A percentile compares a stretch with the other conserved stretches of the same genome.
These are phyloP conservation scores for Effrenium voratum DNA, from an alignment of 73 alveolate genomes.

Conservation along the genomic window DNA sequence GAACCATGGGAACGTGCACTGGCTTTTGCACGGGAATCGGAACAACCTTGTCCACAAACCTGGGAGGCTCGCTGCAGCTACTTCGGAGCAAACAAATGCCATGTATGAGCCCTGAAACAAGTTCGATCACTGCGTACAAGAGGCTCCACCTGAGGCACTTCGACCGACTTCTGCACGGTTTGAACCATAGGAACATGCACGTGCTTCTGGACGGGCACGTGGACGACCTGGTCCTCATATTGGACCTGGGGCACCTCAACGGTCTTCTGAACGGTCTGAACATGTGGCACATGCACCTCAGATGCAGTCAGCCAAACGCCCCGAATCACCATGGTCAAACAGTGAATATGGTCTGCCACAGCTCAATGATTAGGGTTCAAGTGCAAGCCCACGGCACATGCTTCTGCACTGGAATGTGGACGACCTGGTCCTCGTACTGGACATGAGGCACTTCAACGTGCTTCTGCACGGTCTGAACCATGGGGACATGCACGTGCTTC, in stretches of 20 bases:
- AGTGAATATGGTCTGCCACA: not conserved
- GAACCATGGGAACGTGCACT: slow-evolving; percentile 67
- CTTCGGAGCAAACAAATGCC: not conserved
- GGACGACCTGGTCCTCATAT: slow-evolving; percentile 44
- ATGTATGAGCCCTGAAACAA: not conserved
- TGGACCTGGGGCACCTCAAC: slow-evolving; percentile 87
- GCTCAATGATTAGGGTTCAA: not conserved
- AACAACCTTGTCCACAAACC: slow-evolving; percentile 82
- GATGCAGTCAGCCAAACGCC: not conserved
- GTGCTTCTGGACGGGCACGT: slow-evolving; percentile 32
- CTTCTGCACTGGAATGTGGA: slow-evolving; percentile 44
- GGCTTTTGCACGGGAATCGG: slow-evolving; percentile 53
- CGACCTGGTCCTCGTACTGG: slow-evolving; percentile 48
- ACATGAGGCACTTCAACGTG: slow-evolving; percentile 59
- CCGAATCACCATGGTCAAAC: not conserved
- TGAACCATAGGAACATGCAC: slow-evolving; percentile 10
- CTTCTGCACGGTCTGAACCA: slow-evolving; percentile 80
- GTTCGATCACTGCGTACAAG: not conserved
- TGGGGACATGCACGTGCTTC: slow-evolving; percentile 89
- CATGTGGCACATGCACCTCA: slow-evolving; percentile 64
- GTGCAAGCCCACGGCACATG: too few species aligned
- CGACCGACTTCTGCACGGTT: slow-evolving; percentile 42
- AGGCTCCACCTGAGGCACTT: not conserved
- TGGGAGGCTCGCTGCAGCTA: not conserved
- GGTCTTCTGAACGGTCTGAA: slow-evolving; percentile 75